Evolutionary conservation across 176 grass and related monocot genomes (phyloP).

Genomic region (Avena insularis): DNA sequence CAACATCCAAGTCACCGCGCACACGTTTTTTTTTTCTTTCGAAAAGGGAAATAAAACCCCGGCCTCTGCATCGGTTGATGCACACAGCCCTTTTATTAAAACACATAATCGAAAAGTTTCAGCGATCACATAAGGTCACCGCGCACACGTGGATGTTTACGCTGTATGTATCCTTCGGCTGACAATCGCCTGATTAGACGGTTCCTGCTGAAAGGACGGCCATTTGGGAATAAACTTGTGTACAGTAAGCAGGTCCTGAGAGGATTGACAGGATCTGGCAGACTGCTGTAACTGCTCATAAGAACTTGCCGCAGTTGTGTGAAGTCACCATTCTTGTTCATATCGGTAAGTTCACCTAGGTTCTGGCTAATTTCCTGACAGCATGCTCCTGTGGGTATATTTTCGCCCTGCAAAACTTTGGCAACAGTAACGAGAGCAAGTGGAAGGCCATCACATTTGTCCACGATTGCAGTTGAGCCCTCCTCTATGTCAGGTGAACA

Average conservation of each 20-base stretch:
- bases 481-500: no score
- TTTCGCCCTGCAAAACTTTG: no score
- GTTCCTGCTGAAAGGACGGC: background rate
- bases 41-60: no score
- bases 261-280: background rate
- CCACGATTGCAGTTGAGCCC: no score
- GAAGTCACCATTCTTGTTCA: background rate
- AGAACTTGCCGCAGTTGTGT: background rate
- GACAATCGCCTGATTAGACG: background rate
- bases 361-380: background rate
- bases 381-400: no score
- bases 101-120: no score
- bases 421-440: no score
- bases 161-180: background rate
- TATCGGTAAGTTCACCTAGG: background rate
- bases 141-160: background rate
- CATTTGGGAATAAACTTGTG: background rate
- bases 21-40: background rate
- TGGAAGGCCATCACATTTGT: no score
- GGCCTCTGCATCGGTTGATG: no score
- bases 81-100: no score
- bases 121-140: no score
- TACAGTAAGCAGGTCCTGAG: background rate
- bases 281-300: background rate
- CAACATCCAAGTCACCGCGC: no score